A percentile compares a stretch with the other conserved stretches of the same genome.
These are phyloP conservation scores for Pseudocercospora crystallina DNA, from an alignment of 2,329 filamentous ascomycete species.

Conservation along the genomic window DNA sequence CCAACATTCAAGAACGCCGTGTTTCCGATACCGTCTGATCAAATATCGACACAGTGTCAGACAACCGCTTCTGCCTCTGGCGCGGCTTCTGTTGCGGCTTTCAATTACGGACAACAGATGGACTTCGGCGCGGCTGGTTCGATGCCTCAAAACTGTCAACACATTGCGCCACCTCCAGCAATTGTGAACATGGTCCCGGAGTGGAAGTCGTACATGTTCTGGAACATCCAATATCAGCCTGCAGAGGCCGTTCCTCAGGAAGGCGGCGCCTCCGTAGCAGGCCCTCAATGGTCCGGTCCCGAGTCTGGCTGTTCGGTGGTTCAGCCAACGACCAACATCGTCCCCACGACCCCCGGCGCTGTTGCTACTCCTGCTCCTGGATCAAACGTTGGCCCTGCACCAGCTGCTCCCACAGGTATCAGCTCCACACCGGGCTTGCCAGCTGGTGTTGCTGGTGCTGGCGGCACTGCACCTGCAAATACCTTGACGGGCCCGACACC, in stretches of 20 bases:
- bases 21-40: conserved; percentile 23
- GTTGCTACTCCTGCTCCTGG: not conserved
- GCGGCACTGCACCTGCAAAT: no score
- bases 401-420: not conserved
- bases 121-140: not conserved
- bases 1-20: conserved; percentile 28
- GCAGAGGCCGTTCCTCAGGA: conserved; percentile 4
- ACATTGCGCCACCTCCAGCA: conserved; percentile 10
- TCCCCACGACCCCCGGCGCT: not conserved
- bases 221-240: conserved; percentile 1
- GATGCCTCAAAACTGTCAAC: not conserved
- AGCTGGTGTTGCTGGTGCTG: no score
- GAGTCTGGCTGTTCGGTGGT: conserved; percentile 1
- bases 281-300: conserved; percentile 1
- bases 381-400: not conserved
- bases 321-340: conserved; percentile 4
- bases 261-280: not conserved
- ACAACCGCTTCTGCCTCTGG: not conserved
- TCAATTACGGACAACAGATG: not conserved
- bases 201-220: conserved; percentile 7
- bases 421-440: no score
- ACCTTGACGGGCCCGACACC: no score
- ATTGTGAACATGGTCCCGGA: conserved; percentile 10
- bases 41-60: conserved; percentile 25
- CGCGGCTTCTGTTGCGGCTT: not conserved